Conservation (phyloP, 306 rosid species). For the Vigna radiata region DNA sequence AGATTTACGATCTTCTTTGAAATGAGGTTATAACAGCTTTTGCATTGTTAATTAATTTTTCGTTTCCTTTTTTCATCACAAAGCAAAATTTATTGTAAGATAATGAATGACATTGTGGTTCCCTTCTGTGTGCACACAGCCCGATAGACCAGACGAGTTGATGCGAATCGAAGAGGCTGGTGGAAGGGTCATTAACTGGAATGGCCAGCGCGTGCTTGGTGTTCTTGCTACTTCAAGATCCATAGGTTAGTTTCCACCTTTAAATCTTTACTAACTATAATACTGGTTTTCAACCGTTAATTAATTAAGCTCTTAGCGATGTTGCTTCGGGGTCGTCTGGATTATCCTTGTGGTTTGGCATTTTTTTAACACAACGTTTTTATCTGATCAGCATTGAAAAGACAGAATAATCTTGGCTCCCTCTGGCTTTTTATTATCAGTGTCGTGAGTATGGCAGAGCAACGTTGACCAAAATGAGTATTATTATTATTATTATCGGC, state of each 20-base stretch:
- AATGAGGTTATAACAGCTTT: neutral
- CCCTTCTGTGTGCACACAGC: constrained; percentile 51
- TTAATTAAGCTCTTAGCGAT: neutral
- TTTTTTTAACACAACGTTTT: neutral
- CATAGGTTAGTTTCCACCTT: constrained; percentile 60
- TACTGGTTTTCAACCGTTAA: neutral
- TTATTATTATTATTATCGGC: neutral
- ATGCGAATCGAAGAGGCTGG: constrained; percentile 94
- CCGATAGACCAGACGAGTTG: constrained; percentile 82
- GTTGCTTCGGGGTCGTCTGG: neutral
- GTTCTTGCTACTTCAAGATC: constrained; percentile 96
- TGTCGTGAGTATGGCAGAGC: neutral
- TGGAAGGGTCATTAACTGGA: constrained; percentile 90
- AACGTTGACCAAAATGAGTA: constrained; percentile 5
- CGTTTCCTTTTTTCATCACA: neutral
- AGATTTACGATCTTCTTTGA: constrained; percentile 31
- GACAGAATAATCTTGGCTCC: constrained; percentile 10
- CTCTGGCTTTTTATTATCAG: neutral
- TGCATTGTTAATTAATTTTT: neutral
- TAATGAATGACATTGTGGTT: neutral
- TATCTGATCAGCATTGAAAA: constrained; percentile 11
- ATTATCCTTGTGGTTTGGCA: neutral
- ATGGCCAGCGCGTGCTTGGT: constrained; percentile 89
- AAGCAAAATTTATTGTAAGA: constrained; percentile 10
- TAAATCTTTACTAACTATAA: neutral